Evolutionary conservation across 208 protist genomes (phyloP), one percentile per base, ranked within the genome.

Genomic region (Leishmania tarentolae): DNA sequence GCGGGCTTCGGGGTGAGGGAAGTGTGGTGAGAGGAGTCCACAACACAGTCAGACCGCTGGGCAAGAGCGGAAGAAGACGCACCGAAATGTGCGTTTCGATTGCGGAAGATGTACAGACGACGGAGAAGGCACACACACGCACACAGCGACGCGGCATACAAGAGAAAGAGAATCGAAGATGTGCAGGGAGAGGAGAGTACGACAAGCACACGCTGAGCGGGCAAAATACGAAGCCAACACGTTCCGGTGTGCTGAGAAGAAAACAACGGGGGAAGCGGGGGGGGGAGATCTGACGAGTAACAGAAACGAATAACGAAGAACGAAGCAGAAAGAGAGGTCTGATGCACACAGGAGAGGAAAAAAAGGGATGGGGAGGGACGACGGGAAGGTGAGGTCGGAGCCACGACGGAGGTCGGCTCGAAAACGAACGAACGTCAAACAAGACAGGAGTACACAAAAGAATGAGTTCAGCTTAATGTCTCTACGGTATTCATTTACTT

Each of bases 1-100:
- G 28, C n/a, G 53, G 53, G 73, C 31, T 28, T 21, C 8, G 37
- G 73, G 72, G 37, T 44, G 46, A 73, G 56, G 21, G 37, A 69
- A 61, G 31, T 19, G 35, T 73, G 70, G 21, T 21, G 8, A 50
- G 42, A 40, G 8, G 40, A 9, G 42, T 19, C 28, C 28, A 44
- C 21, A 21, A 72, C 42, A 72, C 19, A 79, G 75, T 46, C 68
- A 81, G 75, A 79, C 40, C 63, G 37, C 57, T 73, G 71, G 50
- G 65, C 73, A 46, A 17, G 37, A 17, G 31, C 31, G 8, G 8
- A n/a, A n/a, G n/a, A n/a, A n/a, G n/a, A n/a, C n/a, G n/a, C n/a
- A n/a, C n/a, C n/a, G n/a, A 63, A 63, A 63, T 24, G 0, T 53
- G 15, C 5, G 13, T 21, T 21, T 17, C 15, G 2, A 11, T 53